A percentile compares a stretch with the other conserved stretches of the same genome.
These are phyloP conservation scores for Kazachstania africana DNA, from an alignment of 805 yeast species.

Conservation along the genomic window DNA sequence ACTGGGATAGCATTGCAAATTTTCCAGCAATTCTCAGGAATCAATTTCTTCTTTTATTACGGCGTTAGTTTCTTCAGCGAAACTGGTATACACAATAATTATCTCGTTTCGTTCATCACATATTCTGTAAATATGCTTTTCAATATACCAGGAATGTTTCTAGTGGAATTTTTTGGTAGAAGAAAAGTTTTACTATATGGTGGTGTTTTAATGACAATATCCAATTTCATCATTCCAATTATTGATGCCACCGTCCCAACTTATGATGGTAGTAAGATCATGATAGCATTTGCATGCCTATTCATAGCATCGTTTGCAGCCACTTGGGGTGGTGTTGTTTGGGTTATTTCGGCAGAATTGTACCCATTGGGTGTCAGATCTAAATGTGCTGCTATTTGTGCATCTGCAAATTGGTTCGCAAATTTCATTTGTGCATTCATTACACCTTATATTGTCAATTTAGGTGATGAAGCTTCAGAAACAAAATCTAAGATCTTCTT, in stretches of 20 bases:
- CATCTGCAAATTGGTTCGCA: constrained; percentile 74
- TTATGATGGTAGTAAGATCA: constrained; percentile 36
- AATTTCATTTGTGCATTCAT: constrained; percentile 65
- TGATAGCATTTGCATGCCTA: constrained; percentile 53
- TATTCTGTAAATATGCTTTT: constrained; percentile 70
- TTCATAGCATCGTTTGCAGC: constrained; percentile 71
- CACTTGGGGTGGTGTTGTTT: constrained; percentile 77
- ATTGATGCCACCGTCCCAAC: constrained; percentile 41
- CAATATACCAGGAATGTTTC: constrained; percentile 73
- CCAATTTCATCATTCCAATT: constrained; percentile 57
- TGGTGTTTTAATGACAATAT: constrained; percentile 59
- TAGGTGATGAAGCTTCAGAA: constrained; percentile 53
- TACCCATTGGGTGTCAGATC: constrained; percentile 66
- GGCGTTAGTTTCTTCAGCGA: constrained; percentile 70
- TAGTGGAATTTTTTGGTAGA: constrained; percentile 75
- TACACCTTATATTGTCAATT: constrained; percentile 64
- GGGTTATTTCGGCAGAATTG: constrained; percentile 61
- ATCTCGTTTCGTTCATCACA: constrained; percentile 62
- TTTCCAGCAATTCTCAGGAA: constrained; percentile 83
- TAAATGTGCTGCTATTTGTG: constrained; percentile 62
- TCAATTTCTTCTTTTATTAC: constrained; percentile 81
- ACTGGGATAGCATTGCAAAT: constrained; percentile 65
- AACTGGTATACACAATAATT: constrained; percentile 54
- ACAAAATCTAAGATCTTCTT: constrained; percentile 64
- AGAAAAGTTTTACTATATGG: constrained; percentile 60